These are phyloP conservation scores for Blepharisma stoltei DNA, from an alignment of 73 alveolate species.

Conservation along the genomic window DNA sequence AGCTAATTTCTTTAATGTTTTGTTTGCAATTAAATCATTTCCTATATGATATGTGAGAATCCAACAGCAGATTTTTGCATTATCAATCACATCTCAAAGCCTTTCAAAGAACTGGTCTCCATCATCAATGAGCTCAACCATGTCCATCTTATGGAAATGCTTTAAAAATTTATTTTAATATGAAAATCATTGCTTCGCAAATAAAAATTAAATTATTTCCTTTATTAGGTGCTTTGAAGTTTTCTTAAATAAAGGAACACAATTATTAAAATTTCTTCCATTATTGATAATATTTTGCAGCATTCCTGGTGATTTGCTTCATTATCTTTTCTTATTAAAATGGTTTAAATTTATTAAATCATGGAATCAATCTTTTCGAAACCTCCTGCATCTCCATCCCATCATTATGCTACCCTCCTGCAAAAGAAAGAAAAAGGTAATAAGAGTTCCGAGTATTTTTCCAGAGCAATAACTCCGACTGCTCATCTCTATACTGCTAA, in stretches of 20 bases:
- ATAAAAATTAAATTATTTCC: too few relatives aligned
- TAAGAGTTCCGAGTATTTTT: neutral
- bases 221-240: too few relatives aligned
- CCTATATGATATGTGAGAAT: slow-evolving; percentile 35
- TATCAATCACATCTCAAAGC: slow-evolving; percentile 23
- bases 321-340: too few relatives aligned
- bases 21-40: slow-evolving; percentile 28
- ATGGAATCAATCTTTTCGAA: slow-evolving; percentile 21
- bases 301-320: too few relatives aligned
- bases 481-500: neutral
- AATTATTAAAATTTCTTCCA: too few relatives aligned
- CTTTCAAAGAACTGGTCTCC: slow-evolving; percentile 25
- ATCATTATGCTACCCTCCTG: slow-evolving; percentile 7
- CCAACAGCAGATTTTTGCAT: slow-evolving; percentile 23
- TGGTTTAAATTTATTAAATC: too few relatives aligned
- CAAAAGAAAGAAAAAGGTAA: slow-evolving; percentile 1
- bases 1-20: slow-evolving; percentile 29
- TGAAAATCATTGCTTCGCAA: too few relatives aligned
- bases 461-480: slow-evolving; percentile 1
- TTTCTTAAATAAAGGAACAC: too few relatives aligned
- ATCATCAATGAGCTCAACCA: neutral
- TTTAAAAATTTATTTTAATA: too few relatives aligned
- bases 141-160: neutral
- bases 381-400: slow-evolving; percentile 30
- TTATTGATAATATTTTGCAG: too few relatives aligned